Percentiles rank a stretch among this genome's conserved stretches.
phyloP scores from a whole-genome alignment of 768 basidiomycete genomes.

The Sporobolomyces pararoseus region DNA sequence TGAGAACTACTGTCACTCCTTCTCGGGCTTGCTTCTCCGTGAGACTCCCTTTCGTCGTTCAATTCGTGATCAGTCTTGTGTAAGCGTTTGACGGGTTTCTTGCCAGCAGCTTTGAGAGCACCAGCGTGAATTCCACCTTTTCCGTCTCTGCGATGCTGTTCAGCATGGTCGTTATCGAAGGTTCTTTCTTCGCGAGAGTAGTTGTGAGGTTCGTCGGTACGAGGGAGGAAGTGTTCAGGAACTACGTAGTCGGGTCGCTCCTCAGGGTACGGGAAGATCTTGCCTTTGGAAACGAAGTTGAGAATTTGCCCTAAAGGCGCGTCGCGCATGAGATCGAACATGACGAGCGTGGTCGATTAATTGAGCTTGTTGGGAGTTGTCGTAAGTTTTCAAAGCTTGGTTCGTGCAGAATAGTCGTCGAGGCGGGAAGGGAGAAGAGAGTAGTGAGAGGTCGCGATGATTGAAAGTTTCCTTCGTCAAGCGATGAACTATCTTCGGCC shows the following conservation, averaged over 20 bases:
- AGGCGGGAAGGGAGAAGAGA: too few relatives aligned
- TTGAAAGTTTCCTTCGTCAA: too few relatives aligned
- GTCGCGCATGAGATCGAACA: slow-evolving; percentile 39
- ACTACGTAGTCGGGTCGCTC: slow-evolving; percentile 21
- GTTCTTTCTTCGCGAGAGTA: not conserved
- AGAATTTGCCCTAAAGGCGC: slow-evolving; percentile 38
- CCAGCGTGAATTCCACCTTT: not conserved
- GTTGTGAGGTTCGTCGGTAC: not conserved
- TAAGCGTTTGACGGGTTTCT: not conserved
- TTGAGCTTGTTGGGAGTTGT: too few relatives aligned
- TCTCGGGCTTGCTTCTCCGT: not conserved
- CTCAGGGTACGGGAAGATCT: slow-evolving; percentile 42
- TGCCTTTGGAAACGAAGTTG: slow-evolving; percentile 32
- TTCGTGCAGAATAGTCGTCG: too few relatives aligned
- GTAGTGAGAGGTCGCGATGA: too few relatives aligned
- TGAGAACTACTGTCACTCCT: slow-evolving; percentile 11
- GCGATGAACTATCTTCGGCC: too few relatives aligned
- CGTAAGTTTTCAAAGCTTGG: too few relatives aligned
- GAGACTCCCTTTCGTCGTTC: slow-evolving; percentile 10
- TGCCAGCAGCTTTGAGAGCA: slow-evolving; percentile 6
- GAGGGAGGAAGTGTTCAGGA: slow-evolving; percentile 11
- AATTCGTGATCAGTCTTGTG: slow-evolving; percentile 21
- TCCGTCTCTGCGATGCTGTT: not conserved
- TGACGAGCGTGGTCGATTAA: not conserved
- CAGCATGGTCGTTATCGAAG: not conserved